Conservation (phyloP, 345 rosid genomes). For the Syzygium aromaticum region DNA sequence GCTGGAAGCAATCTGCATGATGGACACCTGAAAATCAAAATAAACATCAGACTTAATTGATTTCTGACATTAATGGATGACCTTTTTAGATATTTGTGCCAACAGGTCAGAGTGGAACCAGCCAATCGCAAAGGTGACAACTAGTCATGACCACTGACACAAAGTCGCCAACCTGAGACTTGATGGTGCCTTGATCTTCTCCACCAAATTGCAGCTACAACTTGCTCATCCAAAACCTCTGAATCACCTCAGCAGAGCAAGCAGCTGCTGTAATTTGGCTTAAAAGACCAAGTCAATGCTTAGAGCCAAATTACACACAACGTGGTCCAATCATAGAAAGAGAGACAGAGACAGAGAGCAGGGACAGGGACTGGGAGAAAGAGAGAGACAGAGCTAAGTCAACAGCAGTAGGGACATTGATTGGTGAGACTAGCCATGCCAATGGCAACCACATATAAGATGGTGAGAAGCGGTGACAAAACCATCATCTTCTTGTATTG, state of each 20-base stretch:
- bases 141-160: not conserved
- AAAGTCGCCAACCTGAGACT: not conserved
- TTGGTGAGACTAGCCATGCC: not conserved
- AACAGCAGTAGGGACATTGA: not conserved
- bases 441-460: not conserved
- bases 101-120: not conserved
- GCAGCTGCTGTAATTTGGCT: not conserved
- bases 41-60: not conserved
- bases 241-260: not conserved
- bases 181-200: not conserved
- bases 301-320: not conserved
- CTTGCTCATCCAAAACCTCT: not conserved
- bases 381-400: not conserved
- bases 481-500: not conserved
- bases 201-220: not conserved
- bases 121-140: not conserved
- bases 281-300: not conserved
- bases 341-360: too few relatives aligned
- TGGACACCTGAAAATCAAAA: conserved; percentile 67
- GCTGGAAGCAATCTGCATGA: conserved; percentile 84
- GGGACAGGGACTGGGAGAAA: too few relatives aligned
- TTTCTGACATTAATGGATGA: not conserved
- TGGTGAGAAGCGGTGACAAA: not conserved
- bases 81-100: not conserved
- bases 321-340: not conserved